Conservation (phyloP, 2,329 filamentous ascomycete species). For the Oidium heveae region DNA sequence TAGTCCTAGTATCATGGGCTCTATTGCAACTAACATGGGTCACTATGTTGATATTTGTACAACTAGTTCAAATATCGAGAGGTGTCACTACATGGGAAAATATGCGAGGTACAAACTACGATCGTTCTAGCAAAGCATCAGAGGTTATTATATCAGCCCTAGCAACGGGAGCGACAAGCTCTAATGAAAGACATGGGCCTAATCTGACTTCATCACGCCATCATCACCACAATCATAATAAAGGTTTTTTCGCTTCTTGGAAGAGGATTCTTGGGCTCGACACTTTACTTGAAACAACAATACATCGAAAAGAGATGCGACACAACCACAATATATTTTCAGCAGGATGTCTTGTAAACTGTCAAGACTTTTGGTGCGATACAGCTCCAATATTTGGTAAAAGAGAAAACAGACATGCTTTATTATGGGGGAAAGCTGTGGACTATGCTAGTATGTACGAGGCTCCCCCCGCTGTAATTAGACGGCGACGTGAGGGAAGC, state of each 20-base stretch:
- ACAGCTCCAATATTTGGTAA: conserved; percentile 56
- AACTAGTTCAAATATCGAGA: conserved; percentile 73
- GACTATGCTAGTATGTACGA: conserved; percentile 87
- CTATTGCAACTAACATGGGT: conserved; percentile 81
- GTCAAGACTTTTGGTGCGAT: conserved; percentile 91
- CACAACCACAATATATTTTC: conserved; percentile 55
- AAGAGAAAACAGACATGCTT: conserved; percentile 45
- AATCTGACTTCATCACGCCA: conserved; percentile 29
- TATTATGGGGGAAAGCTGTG: conserved; percentile 53
- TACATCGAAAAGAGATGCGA: conserved; percentile 37
- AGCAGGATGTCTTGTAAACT: conserved; percentile 63
- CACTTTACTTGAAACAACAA: conserved; percentile 75
- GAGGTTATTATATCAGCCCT: conserved; percentile 47
- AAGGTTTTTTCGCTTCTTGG: conserved; percentile 54
- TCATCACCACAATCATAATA: conserved; percentile 26
- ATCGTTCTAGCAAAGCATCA: conserved; percentile 23
- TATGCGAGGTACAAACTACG: conserved; percentile 57
- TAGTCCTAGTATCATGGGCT: conserved; percentile 57
- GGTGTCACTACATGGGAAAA: conserved; percentile 94
- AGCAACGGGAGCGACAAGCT: conserved; percentile 40
- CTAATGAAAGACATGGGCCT: conserved; percentile 40
- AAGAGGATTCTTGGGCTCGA: conserved; percentile 71
- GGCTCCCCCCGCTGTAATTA: conserved; percentile 25
- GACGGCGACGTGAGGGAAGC: conserved; percentile 5
- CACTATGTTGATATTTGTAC: conserved; percentile 85